Conservation (phyloP, 2,329 filamentous ascomycete genomes). For the Xylariaceae sp. region DNA sequence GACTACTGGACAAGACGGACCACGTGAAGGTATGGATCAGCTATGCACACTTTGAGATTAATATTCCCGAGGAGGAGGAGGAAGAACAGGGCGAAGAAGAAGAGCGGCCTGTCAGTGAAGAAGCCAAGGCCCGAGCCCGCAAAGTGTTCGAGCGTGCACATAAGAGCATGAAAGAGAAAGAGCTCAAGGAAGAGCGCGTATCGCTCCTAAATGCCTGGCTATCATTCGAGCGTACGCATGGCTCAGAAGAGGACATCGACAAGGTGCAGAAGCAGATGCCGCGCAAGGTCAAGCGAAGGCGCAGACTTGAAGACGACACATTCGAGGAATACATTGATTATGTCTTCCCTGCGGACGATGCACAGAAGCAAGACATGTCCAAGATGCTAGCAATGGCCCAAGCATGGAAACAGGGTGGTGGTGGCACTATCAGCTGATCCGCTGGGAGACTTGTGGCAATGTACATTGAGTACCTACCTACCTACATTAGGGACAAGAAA, state of each 20-base stretch:
- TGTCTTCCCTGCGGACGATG: conserved; percentile 92
- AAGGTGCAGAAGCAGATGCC: conserved; percentile 93
- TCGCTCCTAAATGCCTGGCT: conserved; percentile 89
- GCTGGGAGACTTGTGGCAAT: too few species aligned
- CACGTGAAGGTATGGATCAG: conserved; percentile 99
- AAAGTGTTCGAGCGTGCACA: conserved; percentile 82
- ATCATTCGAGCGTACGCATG: conserved; percentile 84
- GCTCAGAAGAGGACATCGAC: conserved; percentile 68
- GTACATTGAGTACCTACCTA: too few species aligned
- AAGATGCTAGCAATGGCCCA: conserved; percentile 82
- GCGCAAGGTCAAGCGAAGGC: conserved; percentile 83
- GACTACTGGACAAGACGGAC: conserved; percentile 88
- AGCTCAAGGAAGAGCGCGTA: conserved; percentile 91
- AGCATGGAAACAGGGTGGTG: conserved; percentile 71
- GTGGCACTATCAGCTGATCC: not conserved
- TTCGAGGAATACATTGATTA: conserved; percentile 98
- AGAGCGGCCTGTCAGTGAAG: conserved; percentile 70
- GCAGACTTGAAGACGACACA: conserved; percentile 84
- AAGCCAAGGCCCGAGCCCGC: conserved; percentile 77
- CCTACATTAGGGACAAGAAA: too few species aligned
- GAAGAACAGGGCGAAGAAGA: conserved; percentile 54
- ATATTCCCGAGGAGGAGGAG: conserved; percentile 73
- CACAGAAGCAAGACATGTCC: conserved; percentile 76
- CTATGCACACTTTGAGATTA: conserved; percentile 97
- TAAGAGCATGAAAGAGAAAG: conserved; percentile 80